Evolutionary conservation across 805 yeast genomes (phyloP).

Genomic region (Starmera pachycereana): DNA sequence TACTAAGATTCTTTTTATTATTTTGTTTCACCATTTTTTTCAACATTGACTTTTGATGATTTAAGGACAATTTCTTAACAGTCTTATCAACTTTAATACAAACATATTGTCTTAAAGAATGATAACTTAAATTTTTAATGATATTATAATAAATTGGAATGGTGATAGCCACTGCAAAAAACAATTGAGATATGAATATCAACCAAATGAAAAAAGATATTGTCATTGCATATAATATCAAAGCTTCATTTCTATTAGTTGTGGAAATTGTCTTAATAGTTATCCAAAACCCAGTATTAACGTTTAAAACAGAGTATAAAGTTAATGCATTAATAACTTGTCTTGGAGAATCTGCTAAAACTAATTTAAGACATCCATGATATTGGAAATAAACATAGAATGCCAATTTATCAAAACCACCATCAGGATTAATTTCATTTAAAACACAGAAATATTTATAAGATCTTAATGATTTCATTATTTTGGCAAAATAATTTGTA

Average conservation of each 20-base stretch:
- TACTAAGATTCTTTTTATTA: slow-evolving; percentile 10
- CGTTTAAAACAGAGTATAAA: slow-evolving; percentile 37
- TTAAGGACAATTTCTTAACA: slow-evolving; percentile 40
- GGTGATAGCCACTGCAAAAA: slow-evolving; percentile 41
- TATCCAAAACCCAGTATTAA: slow-evolving; percentile 19
- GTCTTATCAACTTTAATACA: slow-evolving; percentile 47
- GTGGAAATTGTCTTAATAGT: slow-evolving; percentile 50
- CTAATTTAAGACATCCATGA: slow-evolving; percentile 48
- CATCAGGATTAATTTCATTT: slow-evolving; percentile 56
- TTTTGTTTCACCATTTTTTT: slow-evolving; percentile 15
- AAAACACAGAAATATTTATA: slow-evolving; percentile 68
- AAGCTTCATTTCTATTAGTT: slow-evolving; percentile 51
- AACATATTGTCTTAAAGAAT: slow-evolving; percentile 49
- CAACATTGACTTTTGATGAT: slow-evolving; percentile 23
- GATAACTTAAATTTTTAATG: slow-evolving; percentile 25
- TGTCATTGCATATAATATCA: slow-evolving; percentile 68
- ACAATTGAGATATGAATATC: slow-evolving; percentile 47
- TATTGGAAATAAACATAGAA: slow-evolving; percentile 56
- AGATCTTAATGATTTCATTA: slow-evolving; percentile 41
- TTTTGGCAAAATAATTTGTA: slow-evolving; percentile 53
- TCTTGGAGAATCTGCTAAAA: slow-evolving; percentile 80
- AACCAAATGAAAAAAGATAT: slow-evolving; percentile 69
- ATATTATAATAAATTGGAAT: slow-evolving; percentile 41
- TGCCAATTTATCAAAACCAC: slow-evolving; percentile 55
- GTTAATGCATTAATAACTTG: slow-evolving; percentile 79